These are phyloP conservation scores for Rehmannia glutinosa DNA, from an alignment of 257 asterid species.

Conservation along the genomic window DNA sequence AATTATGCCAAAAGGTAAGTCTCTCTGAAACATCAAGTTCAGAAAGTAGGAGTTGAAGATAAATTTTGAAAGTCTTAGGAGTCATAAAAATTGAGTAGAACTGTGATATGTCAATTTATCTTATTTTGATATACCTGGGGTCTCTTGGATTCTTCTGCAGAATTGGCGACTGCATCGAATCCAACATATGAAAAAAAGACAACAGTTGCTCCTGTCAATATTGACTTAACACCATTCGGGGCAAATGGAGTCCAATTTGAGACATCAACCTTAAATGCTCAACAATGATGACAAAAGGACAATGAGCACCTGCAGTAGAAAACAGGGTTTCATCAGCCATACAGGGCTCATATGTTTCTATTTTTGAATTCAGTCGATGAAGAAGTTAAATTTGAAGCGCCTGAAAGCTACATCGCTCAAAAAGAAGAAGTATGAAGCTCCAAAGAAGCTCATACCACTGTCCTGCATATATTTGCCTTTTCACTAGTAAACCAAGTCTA, in stretches of 20 bases:
- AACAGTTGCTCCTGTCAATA: slow-evolving; percentile 85
- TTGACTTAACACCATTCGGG: slow-evolving; percentile 57
- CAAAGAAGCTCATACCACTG: slow-evolving; percentile 10
- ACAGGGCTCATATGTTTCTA: neutral
- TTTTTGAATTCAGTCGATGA: neutral
- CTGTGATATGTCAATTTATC: neutral
- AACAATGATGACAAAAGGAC: slow-evolving; percentile 65
- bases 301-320: slow-evolving; percentile 55
- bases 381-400: neutral
- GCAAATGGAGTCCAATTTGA: slow-evolving; percentile 83
- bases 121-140: slow-evolving; percentile 57
- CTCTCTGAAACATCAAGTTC: slow-evolving; percentile 53
- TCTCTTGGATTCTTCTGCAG: slow-evolving; percentile 88
- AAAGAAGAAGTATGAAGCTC: too few relatives aligned
- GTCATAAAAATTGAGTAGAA: neutral
- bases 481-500: neutral
- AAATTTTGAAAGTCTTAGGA: neutral
- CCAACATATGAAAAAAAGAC: slow-evolving; percentile 95
- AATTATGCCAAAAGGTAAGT: slow-evolving; percentile 81
- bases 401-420: neutral
- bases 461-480: neutral
- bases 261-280: slow-evolving; percentile 78
- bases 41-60: neutral
- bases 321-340: slow-evolving; percentile 20
- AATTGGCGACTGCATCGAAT: slow-evolving; percentile 91